Percentiles rank a stretch among this genome's conserved stretches.
Evolutionary conservation across 1,284 basidiomycete genomes (phyloP).

Genomic region (Cutaneotrichosporon sp.): DNA sequence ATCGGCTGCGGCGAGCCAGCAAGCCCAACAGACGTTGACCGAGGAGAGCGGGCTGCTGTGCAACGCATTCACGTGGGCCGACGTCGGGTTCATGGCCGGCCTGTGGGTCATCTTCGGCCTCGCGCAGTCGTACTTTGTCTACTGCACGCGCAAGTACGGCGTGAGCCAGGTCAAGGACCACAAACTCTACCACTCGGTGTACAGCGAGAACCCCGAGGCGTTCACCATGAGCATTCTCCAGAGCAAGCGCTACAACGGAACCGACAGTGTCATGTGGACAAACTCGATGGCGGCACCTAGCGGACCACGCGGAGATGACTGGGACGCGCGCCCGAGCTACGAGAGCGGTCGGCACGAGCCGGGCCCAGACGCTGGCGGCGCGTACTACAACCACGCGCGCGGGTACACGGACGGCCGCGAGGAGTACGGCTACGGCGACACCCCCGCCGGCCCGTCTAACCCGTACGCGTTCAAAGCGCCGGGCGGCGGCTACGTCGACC

Average conservation of each 20-base stretch:
- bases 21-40: constrained; percentile 29
- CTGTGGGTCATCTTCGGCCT: constrained; percentile 74
- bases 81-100: constrained; percentile 84
- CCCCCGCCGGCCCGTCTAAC: constrained; percentile 1
- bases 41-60: constrained; percentile 68
- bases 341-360: constrained; percentile 49
- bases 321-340: constrained; percentile 65
- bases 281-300: constrained; percentile 26
- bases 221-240: constrained; percentile 63
- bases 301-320: constrained; percentile 58
- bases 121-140: constrained; percentile 63
- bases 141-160: constrained; percentile 69
- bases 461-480: constrained; percentile 23
- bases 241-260: constrained; percentile 62
- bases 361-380: constrained; percentile 23
- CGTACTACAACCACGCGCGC: constrained; percentile 21
- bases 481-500: constrained; percentile 20
- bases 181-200: constrained; percentile 72
- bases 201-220: constrained; percentile 56
- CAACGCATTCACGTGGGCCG: constrained; percentile 83
- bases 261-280: constrained; percentile 49
- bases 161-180: constrained; percentile 73
- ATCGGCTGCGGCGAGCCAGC: not conserved
- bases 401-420: constrained; percentile 11
- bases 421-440: not conserved